Percentiles rank a stretch among this genome's conserved stretches.
Conservation (phyloP, 192 early-diverging fungal species). For the Entophlyctis luteolus region DNA sequence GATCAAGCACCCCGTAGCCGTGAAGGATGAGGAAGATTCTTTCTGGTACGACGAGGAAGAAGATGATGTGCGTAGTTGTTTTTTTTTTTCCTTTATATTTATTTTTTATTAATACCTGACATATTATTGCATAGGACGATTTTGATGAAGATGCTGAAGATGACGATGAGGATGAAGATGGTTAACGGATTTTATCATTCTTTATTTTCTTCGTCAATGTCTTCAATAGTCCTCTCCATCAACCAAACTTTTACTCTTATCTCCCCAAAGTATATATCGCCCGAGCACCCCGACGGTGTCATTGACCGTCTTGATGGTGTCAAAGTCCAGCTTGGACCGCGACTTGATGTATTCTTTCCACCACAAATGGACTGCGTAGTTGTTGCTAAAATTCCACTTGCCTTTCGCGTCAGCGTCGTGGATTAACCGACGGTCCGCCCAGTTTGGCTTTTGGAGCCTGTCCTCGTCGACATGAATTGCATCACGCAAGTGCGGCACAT, state of each 20-base stretch:
- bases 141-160: conserved; percentile 36
- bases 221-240: not conserved
- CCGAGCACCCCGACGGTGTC: not conserved
- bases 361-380: not conserved
- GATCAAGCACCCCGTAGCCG: conserved; percentile 28
- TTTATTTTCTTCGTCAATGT: too few relatives aligned
- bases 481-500: too few relatives aligned
- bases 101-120: not conserved
- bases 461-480: not conserved
- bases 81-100: not conserved
- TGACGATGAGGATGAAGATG: conserved; percentile 27
- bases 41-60: conserved; percentile 51
- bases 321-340: not conserved
- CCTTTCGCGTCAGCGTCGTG: not conserved
- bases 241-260: not conserved
- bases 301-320: not conserved
- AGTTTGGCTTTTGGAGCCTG: not conserved
- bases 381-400: not conserved
- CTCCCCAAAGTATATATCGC: conserved; percentile 1
- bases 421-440: not conserved
- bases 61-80: conserved; percentile 38
- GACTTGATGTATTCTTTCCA: not conserved
- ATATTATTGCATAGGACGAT: conserved; percentile 14
- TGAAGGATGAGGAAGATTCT: conserved; percentile 38
- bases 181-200: too few relatives aligned